Conservation (phyloP, 345 rosid species). For the Reutealis trisperma region DNA sequence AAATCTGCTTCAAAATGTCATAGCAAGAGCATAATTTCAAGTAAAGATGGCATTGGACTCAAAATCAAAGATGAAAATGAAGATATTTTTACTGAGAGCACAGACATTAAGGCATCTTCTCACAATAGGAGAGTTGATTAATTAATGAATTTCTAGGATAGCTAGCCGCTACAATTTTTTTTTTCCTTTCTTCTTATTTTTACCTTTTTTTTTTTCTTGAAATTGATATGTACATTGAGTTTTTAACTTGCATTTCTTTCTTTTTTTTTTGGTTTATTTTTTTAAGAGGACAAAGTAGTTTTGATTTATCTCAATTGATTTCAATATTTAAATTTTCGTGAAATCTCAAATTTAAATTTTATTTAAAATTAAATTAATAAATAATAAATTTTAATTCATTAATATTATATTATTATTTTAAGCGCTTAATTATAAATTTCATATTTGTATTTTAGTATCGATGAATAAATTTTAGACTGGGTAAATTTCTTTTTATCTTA, state of each 20-base stretch:
- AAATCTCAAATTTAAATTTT: too few relatives aligned
- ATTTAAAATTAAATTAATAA: too few relatives aligned
- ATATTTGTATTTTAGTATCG: too few relatives aligned
- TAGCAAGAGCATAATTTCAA: constrained; percentile 3
- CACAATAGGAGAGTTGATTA: neutral
- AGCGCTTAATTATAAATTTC: too few relatives aligned
- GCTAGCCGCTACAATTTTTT: neutral
- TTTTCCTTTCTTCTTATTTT: too few relatives aligned
- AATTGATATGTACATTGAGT: neutral
- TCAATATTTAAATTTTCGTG: too few relatives aligned
- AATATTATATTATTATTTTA: too few relatives aligned
- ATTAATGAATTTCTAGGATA: neutral
- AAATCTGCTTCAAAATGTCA: constrained; percentile 37
- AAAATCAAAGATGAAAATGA: neutral
- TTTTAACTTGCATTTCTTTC: neutral
- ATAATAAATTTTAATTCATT: too few relatives aligned
- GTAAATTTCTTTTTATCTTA: too few relatives aligned
- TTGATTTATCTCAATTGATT: too few relatives aligned
- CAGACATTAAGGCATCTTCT: neutral
- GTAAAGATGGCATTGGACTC: neutral
- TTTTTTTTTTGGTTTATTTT: neutral
- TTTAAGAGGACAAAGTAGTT: too few relatives aligned
- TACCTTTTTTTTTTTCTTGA: neutral
- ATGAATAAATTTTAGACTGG: too few relatives aligned
- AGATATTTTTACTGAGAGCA: neutral